phyloP scores from a whole-genome alignment of 2,329 filamentous ascomycete genomes.

The Aspergillus jensenii region DNA sequence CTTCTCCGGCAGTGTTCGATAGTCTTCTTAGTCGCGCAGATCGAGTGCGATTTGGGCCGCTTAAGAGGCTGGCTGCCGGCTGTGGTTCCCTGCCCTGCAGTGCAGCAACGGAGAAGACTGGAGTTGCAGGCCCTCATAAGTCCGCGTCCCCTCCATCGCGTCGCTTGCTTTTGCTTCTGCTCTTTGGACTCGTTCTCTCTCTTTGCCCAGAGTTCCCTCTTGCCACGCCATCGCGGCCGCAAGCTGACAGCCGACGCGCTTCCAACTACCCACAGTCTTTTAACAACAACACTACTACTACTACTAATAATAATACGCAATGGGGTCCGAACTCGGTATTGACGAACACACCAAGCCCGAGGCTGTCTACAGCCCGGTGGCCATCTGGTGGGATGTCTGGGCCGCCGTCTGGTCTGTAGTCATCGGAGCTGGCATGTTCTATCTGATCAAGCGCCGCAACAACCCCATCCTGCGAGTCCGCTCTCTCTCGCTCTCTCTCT shows the following conservation, averaged over 20 bases:
- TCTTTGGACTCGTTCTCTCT: not conserved
- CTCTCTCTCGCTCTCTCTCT: slow-evolving; percentile 37
- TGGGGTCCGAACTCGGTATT: slow-evolving; percentile 33
- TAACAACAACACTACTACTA: not conserved
- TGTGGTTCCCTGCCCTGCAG: too few species aligned
- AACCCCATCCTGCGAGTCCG: slow-evolving; percentile 39
- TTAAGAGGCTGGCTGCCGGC: too few species aligned
- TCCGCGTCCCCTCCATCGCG: too few species aligned
- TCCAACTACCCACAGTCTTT: not conserved
- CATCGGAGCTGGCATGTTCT: slow-evolving; percentile 30
- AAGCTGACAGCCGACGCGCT: not conserved
- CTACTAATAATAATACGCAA: slow-evolving; percentile 7
- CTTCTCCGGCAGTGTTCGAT: too few species aligned
- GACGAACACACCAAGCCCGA: slow-evolving; percentile 26
- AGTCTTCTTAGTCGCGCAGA: too few species aligned
- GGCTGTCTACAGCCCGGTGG: slow-evolving; percentile 21
- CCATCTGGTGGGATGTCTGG: slow-evolving; percentile 31
- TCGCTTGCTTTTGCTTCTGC: not conserved
- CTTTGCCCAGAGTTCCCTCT: too few species aligned
- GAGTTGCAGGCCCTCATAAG: too few species aligned
- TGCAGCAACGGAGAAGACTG: too few species aligned
- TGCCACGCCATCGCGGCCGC: too few species aligned
- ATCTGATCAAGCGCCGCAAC: slow-evolving; percentile 33
- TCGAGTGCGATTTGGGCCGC: too few species aligned
- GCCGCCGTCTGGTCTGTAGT: slow-evolving; percentile 34